Evolutionary conservation across 495 filamentous ascomycete species (phyloP).

Genomic region (Daldinia decipiens): DNA sequence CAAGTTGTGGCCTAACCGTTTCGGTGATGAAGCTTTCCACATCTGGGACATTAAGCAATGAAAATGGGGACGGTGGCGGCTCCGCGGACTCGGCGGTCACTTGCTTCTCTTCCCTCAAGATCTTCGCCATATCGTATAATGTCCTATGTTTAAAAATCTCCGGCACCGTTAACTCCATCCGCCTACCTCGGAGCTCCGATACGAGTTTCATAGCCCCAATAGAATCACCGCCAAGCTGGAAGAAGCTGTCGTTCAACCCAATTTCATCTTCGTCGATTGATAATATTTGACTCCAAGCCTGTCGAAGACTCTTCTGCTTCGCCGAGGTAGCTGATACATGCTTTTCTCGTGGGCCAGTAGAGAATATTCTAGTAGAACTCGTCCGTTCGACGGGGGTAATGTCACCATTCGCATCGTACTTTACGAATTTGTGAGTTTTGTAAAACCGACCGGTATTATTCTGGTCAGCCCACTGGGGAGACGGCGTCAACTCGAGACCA

Average conservation of each 20-base stretch:
- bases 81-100: constrained; percentile 15
- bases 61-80: constrained; percentile 47
- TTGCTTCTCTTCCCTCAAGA: constrained; percentile 35
- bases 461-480: constrained; percentile 38
- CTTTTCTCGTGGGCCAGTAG: constrained; percentile 31
- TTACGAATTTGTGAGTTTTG: constrained; percentile 48
- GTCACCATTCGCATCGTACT: constrained; percentile 34
- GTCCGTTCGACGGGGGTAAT: constrained; percentile 36
- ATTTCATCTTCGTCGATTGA: constrained; percentile 54
- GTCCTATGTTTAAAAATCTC: constrained; percentile 62
- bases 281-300: constrained; percentile 52
- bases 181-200: constrained; percentile 62
- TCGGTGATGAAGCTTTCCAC: constrained; percentile 46
- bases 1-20: constrained; percentile 50
- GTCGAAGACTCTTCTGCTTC: constrained; percentile 52
- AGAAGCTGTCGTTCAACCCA: constrained; percentile 66
- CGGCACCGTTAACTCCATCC: constrained; percentile 65
- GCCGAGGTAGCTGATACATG: constrained; percentile 44
- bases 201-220: constrained; percentile 77
- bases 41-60: constrained; percentile 43
- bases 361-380: constrained; percentile 8
- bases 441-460: constrained; percentile 37
- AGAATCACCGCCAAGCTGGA: constrained; percentile 74
- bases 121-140: constrained; percentile 58
- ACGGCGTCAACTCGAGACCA: constrained; percentile 39